Evolutionary conservation across 208 protist species (phyloP), one percentile per base, ranked within the genome.

Genomic region (Willaertia magna): DNA sequence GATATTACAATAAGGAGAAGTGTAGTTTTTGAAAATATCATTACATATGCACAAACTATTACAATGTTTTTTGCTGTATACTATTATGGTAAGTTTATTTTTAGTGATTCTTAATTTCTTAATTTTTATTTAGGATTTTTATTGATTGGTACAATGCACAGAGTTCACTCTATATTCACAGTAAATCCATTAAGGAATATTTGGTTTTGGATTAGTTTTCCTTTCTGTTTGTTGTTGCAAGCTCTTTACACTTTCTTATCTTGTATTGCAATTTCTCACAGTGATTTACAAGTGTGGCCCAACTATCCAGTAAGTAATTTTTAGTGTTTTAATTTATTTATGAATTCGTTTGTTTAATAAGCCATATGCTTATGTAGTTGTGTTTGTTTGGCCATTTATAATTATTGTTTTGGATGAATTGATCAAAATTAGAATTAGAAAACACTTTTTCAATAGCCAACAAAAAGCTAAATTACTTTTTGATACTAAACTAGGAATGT

Each of bases 371-470:
- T 85, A 85, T 9, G 34, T 76, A 4, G 55, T 85, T 42, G 47
- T 76, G 12, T 79, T 85, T 4, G 14, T 85, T 18, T 6, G 14
- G 26, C 49, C 83, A 42, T 55, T 74, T 16, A 9, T 44, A 26
- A 18, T 79, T 22, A 74, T 85, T 49, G 42, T 49, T 1, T 26
- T 85, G 34, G 83, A 85, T 79, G 83, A 85, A 40, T 22, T 85
- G 11, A 42, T 74, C 47, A 85, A 85, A 9, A 74, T 49, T 40
- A 49, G 47, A 76, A 40, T 51, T 3, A 20, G 83, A 51, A 76
- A 47, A 42, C 51, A 0, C 3, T 85, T 74, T n/a, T 55, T 49
- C 22, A 34, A 16, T 16, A 34, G 59, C 9, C 83, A 85, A 42
- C 20, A 85, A 55, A 49, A 44, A 55, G 11, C 49, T 7, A 59